Base-by-base conservation (phyloP, 495 filamentous ascomycete species). In the Penicillium dipodomyicola region DNA sequence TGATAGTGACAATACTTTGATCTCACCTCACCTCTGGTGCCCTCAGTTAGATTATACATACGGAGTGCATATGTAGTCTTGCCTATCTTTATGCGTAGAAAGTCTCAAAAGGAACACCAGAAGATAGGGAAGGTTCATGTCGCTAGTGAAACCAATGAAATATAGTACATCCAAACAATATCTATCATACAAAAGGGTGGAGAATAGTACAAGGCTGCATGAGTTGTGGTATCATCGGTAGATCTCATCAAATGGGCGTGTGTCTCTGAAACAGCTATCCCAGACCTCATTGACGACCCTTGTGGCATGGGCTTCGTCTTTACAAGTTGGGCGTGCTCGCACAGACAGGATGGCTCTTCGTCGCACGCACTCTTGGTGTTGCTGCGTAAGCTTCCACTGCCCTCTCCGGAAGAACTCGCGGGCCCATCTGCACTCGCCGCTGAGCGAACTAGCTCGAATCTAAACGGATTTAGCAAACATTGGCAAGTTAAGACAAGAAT, bases 211-310 rank as follows among this genome's bases (percentile, higher is more conserved):
- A 61, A 32, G 25, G 32, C 44, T 46, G 49, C 40, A 30, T 14
- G 42, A 42, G 35, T 12, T 56, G 50, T 25, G 52, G 57, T 64
- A 63, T 87, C 72, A 98, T 75, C 90, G 84, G 70, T 96, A 98
- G 32, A 98, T 92, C 65, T 96, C 92, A 72, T 97, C 90, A 72
- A 98, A 98, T 10, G 94, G 94, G 59, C 95, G 77, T 4, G 92
- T 97, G 71, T 98, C 94, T 33, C 82, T 74, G 66, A 96, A 97
- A 72, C 95, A 97, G 61, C 91, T 96, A 61, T 96, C 92, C 89
- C 92, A 98, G 27, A 97, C 95, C 72, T 96, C 87, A 72, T 96
- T 94, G 49, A 98, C 91, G 37, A 94, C 85, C 72, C 86, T 90
- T 40, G 82, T 81, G 9, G 94, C 95, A 60, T 97, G 88, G 22